Evolutionary conservation across 495 filamentous ascomycete genomes (phyloP), one percentile per base, ranked within the genome.

Genomic region (Daldinia caldariorum): DNA sequence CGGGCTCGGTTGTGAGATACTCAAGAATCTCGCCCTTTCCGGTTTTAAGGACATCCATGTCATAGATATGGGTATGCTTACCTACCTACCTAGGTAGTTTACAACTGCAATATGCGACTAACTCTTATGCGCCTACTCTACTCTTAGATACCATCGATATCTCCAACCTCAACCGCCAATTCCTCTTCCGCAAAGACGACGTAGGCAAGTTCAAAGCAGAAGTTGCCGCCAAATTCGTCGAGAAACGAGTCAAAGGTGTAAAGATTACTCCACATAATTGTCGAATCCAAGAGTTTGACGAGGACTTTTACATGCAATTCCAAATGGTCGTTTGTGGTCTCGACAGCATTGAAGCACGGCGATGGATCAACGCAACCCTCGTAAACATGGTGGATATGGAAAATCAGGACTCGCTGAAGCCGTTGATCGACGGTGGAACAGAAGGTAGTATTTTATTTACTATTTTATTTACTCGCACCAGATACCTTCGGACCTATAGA

Each of bases 101-200:
- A 59, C 26, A 53, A 47, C 58, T 13, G 63, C 50, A 14, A 31
- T 56, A 3, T 60, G 34, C 58, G 34, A 41, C 59, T 72, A 65
- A 72, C 60, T 14, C 18, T 14, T 29, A 6, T 49, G 34, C 45
- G 9, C 41, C 35, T 35, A 26, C 35, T 9, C 43, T 67, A n/a
- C n/a, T n/a, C n/a, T n/a, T n/a, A 93, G 92, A 96, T 76, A 98
- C 94, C 6, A 99, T 99, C 78, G 96, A 99, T 76, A 93, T 99
- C 60, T 97, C 93, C 26, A 99, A 99, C 79, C 86, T 99, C 50
- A 99, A 99, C 78, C 89, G 96, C 22, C 96, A 99, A 76, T 99
- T 99, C 77, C 87, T 99, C 53, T 99, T 99, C 79, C 93, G 96
- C 16, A 85, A 94, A 71, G 82, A 88, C 51, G 96, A 99, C 76